Conservation (phyloP, 495 filamentous ascomycete species). For the Aspergillus sparsus region DNA sequence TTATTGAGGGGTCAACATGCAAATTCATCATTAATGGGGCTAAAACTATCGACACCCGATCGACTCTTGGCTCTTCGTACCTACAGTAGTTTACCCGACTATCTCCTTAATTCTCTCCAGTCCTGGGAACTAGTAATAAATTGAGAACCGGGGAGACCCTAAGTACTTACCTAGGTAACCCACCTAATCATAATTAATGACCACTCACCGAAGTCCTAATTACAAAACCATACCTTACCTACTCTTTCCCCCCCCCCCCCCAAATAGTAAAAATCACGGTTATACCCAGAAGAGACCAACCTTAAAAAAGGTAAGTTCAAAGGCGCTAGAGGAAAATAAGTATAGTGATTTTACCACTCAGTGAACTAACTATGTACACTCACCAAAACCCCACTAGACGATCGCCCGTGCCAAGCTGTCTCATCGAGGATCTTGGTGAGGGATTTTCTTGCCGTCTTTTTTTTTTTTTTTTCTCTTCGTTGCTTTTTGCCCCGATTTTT, state of each 20-base stretch:
- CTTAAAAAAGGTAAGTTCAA: constrained; percentile 6
- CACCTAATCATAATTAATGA: background rate
- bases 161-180: too few relatives aligned
- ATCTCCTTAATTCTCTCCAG: background rate
- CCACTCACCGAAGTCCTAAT: constrained; percentile 11
- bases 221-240: background rate
- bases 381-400: constrained; percentile 23
- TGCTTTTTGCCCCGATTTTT: background rate
- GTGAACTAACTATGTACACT: too few relatives aligned
- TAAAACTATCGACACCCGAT: constrained; percentile 18
- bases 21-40: too few relatives aligned
- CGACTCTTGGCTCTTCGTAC: constrained; percentile 25
- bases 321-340: background rate
- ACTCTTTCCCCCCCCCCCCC: too few relatives aligned
- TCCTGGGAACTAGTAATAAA: constrained; percentile 9
- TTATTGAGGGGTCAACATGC: too few relatives aligned
- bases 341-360: background rate
- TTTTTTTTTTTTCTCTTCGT: constrained; percentile 9
- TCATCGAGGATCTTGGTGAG: constrained; percentile 36
- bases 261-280: background rate
- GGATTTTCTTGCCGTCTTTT: constrained; percentile 28
- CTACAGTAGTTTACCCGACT: constrained; percentile 24
- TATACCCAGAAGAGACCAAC: constrained; percentile 1
- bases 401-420: constrained; percentile 37
- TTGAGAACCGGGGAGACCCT: constrained; percentile 5